Evolutionary conservation across 2,329 filamentous ascomycete species (phyloP), one percentile per base, ranked within the genome.

Genomic region (Ceratocystis albifundus): DNA sequence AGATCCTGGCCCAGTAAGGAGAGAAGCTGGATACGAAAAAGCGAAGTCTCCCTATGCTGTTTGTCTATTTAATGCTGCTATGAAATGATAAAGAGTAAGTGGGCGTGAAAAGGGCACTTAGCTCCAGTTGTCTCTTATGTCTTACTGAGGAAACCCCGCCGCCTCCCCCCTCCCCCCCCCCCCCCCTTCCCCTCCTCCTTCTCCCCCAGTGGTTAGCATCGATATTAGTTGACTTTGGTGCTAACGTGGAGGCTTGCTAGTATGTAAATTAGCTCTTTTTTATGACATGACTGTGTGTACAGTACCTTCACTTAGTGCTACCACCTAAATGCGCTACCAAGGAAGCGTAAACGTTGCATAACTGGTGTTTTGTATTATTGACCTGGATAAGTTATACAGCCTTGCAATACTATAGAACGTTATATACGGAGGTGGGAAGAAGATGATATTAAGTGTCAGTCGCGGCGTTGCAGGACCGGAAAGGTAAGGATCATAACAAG

Each of bases 1-100:
- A 84, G 75, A 77, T 91, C 63, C 79, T 94, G 71, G 80, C 82
- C 75, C 53, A 67, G 61, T 70, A 61, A 65, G 30, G n/a, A 12
- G 45, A 17, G n/a, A 22, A 1, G 17, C 2, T 12, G 12, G 15
- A 28, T 22, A 8, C 12, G 61, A 28, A 22, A 32, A 28, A 15
- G 17, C 28, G 17, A 3, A n/a, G 25, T 25, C 55, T 59, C 6
- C 32, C 32, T 36, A 32, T 59, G 25, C n/a, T n/a, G 7, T 30
- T 36, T 59, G 28, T 59, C n/a, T 57, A 41, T 59, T 36, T 59
- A 32, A 59, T 36, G 55, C 55, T 17, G 55, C 28, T 10, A 59
- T 59, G 55, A 57, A 17, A 32, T 32, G 22, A 32, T 28, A 5
- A 28, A 57, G 53, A 20, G 48, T 20, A 50, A 41, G 36, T 41